phyloP scores from a whole-genome alignment of 2,329 filamentous ascomycete species.

The Sclerotinia minor region DNA sequence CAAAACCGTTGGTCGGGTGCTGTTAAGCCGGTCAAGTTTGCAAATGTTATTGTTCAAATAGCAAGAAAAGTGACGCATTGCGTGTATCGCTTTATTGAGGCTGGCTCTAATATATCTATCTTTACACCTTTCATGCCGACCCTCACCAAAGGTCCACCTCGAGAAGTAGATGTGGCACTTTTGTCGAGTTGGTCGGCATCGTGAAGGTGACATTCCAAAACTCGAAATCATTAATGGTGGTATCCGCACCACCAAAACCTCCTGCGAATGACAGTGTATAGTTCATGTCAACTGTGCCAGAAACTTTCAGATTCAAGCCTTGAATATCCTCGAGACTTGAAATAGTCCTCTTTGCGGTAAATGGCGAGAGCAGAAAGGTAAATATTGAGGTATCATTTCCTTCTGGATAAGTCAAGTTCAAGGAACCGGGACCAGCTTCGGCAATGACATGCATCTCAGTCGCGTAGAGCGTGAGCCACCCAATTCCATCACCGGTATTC shows the following conservation, averaged over 20 bases:
- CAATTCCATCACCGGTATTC: constrained; percentile 46
- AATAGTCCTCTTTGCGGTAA: constrained; percentile 48
- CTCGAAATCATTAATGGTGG: constrained; percentile 19
- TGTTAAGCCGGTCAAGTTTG: not conserved
- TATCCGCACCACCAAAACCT: constrained; percentile 1
- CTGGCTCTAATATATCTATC: not conserved
- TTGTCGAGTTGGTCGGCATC: not conserved
- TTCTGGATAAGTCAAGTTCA: constrained; percentile 55
- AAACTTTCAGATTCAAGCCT: constrained; percentile 49
- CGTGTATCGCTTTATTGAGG: not conserved
- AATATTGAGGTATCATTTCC: constrained; percentile 53
- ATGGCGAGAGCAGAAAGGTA: constrained; percentile 52
- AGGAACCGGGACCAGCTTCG: constrained; percentile 45
- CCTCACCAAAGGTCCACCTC: constrained; percentile 9
- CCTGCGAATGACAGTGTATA: constrained; percentile 12
- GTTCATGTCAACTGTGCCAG: constrained; percentile 29
- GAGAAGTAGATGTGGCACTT: constrained; percentile 2
- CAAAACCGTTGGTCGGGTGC: not conserved
- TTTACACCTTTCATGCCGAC: not conserved
- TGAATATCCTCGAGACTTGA: constrained; percentile 50
- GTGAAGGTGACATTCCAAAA: constrained; percentile 15
- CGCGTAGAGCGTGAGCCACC: constrained; percentile 39
- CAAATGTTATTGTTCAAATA: not conserved
- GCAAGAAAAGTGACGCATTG: not conserved
- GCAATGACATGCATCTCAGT: constrained; percentile 46